These are phyloP conservation scores for Pythium brassicae DNA, from an alignment of 352 stramenopile species.

Conservation along the genomic window DNA sequence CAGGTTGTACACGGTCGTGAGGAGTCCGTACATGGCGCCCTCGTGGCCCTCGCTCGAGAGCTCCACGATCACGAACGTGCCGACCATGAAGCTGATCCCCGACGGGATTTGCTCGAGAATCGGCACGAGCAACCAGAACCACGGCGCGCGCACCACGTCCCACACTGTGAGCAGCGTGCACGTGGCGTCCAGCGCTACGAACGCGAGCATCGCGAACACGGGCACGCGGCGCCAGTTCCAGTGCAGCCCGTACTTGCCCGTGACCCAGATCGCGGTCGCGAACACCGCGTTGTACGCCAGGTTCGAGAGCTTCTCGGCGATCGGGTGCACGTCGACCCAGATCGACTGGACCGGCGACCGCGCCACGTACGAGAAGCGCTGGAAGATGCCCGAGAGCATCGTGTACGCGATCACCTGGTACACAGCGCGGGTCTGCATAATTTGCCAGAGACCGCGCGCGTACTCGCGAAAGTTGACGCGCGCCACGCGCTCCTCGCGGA, in stretches of 20 bases:
- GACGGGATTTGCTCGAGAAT: constrained; percentile 45
- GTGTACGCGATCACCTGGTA: constrained; percentile 23
- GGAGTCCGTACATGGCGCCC: constrained; percentile 46
- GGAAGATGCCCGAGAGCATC: constrained; percentile 15
- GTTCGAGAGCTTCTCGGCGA: constrained; percentile 30
- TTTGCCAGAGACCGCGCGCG: constrained; percentile 6
- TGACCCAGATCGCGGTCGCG: constrained; percentile 29
- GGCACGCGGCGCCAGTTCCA: constrained; percentile 63
- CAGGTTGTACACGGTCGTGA: constrained; percentile 52
- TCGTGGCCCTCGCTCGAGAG: constrained; percentile 44
- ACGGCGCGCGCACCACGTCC: constrained; percentile 56
- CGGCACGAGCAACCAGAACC: constrained; percentile 57
- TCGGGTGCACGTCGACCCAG: constrained; percentile 31
- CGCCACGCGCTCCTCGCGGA: constrained; percentile 9
- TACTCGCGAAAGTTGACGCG: constrained; percentile 6
- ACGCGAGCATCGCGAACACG: constrained; percentile 23
- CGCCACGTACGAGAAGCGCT: constrained; percentile 7
- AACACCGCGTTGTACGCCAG: constrained; percentile 25
- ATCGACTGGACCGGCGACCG: constrained; percentile 27
- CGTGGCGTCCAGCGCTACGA: constrained; percentile 26
- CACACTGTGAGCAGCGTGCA: constrained; percentile 52
- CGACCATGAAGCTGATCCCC: constrained; percentile 54
- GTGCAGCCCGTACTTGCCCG: constrained; percentile 34
- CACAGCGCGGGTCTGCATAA: constrained; percentile 14
- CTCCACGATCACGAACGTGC: constrained; percentile 61